Percentiles rank a stretch among this genome's conserved stretches.
Conservation (phyloP, 1,139 yeast species). For the Blastobotrys persicus region DNA sequence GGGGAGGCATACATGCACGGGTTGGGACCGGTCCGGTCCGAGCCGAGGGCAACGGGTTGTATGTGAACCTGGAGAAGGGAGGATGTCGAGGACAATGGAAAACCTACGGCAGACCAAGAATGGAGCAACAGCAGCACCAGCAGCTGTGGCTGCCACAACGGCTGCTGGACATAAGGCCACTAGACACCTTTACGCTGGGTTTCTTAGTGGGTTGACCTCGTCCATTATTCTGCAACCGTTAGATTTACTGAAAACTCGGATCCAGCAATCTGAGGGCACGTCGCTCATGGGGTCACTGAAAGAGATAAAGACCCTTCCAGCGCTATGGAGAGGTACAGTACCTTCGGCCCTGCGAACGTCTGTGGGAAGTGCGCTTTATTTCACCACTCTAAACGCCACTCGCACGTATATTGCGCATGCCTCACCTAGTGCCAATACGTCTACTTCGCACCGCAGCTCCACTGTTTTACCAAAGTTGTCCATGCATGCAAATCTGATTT, state of each 20-base stretch:
- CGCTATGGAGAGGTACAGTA: conserved; percentile 87
- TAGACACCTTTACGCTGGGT: conserved; percentile 74
- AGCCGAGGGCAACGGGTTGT: background rate
- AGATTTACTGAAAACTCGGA: conserved; percentile 82
- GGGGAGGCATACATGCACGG: no score
- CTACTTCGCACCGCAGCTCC: conserved; percentile 2
- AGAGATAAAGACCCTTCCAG: conserved; percentile 44
- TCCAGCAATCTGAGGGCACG: conserved; percentile 64
- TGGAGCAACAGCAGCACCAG: background rate
- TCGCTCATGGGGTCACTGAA: conserved; percentile 41
- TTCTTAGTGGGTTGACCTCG: conserved; percentile 80
- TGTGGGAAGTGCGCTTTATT: conserved; percentile 83
- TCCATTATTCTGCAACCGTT: conserved; percentile 84
- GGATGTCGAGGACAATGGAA: conserved; percentile 4
- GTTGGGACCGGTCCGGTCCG: conserved; percentile 4
- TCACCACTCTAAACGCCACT: conserved; percentile 64
- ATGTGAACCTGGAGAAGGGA: background rate
- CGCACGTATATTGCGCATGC: conserved; percentile 42
- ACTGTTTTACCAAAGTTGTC: conserved; percentile 64
- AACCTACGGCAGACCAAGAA: background rate
- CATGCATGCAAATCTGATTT: conserved; percentile 62
- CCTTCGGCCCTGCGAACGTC: conserved; percentile 91
- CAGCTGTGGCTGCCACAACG: background rate
- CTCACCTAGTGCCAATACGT: conserved; percentile 1
- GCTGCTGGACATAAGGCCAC: conserved; percentile 3